Percentiles rank a stretch among this genome's conserved stretches.
Evolutionary conservation across 208 protist genomes (phyloP).

Genomic region (Phytomonas francai): DNA sequence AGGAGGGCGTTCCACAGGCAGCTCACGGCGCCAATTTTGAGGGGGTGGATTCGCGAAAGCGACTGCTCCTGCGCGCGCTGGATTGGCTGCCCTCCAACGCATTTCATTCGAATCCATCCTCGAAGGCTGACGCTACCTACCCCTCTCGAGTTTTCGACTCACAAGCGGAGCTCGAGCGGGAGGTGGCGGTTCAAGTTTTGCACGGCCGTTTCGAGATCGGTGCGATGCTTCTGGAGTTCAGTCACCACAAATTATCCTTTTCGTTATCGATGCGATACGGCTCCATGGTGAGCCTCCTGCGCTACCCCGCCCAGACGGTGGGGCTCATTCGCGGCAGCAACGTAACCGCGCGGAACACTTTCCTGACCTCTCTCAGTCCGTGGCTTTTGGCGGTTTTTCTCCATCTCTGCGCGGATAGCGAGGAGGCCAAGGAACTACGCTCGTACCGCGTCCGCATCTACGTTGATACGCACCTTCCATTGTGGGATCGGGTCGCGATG

Average conservation of each 20-base stretch:
- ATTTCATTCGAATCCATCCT: conserved; percentile 3
- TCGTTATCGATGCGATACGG: conserved; percentile 25
- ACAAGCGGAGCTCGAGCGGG: conserved; percentile 41
- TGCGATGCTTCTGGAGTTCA: conserved; percentile 24
- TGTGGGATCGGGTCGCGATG: conserved; percentile 80
- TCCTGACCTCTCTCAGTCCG: conserved; percentile 49
- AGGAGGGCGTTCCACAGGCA: conserved; percentile 2
- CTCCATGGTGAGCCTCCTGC: conserved; percentile 36
- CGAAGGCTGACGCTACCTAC: background rate
- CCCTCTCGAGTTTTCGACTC: conserved; percentile 7
- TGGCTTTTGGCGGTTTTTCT: conserved; percentile 65
- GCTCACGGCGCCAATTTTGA: too few species aligned
- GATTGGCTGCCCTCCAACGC: conserved; percentile 45
- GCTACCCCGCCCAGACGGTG: conserved; percentile 18
- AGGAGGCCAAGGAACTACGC: background rate
- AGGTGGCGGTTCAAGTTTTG: conserved; percentile 59
- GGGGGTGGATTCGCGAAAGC: conserved; percentile 23
- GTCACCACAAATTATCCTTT: too few species aligned
- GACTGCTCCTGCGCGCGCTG: conserved; percentile 59
- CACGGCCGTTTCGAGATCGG: conserved; percentile 30
- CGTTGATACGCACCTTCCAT: conserved; percentile 21
- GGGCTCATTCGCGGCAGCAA: conserved; percentile 24
- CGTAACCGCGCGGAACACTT: conserved; percentile 35
- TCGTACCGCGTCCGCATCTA: conserved; percentile 10
- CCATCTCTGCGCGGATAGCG: conserved; percentile 19